These are phyloP conservation scores for Fraxinus dipetala DNA, from an alignment of 305 asterid genomes.

Conservation along the genomic window DNA sequence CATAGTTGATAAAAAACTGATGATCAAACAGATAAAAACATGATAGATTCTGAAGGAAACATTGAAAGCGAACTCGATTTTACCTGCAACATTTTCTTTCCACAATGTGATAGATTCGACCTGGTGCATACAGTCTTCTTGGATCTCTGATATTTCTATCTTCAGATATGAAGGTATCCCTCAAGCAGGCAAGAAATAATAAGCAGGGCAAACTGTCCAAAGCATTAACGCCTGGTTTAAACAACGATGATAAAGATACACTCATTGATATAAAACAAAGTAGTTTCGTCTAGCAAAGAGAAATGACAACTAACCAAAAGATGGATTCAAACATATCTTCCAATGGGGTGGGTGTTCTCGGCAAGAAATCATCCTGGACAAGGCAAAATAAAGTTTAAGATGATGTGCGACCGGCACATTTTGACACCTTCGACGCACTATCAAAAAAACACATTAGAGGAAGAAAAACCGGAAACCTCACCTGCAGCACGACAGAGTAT, in stretches of 20 bases:
- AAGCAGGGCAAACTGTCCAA: slow-evolving; percentile 97
- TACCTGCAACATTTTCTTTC: slow-evolving; percentile 94
- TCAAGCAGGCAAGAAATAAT: slow-evolving; percentile 76
- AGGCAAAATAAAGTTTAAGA: slow-evolving; percentile 11
- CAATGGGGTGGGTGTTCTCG: slow-evolving; percentile 90
- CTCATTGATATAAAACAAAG: slow-evolving; percentile 19
- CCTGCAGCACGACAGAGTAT: slow-evolving; percentile 82
- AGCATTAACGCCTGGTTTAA: slow-evolving; percentile 55
- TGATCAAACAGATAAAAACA: neutral
- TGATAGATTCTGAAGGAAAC: neutral
- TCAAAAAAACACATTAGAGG: slow-evolving; percentile 3
- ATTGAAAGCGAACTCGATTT: neutral
- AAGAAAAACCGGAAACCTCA: slow-evolving; percentile 17
- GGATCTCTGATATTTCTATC: slow-evolving; percentile 87
- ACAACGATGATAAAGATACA: slow-evolving; percentile 29
- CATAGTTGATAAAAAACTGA: neutral
- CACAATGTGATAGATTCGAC: slow-evolving; percentile 88
- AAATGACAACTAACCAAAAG: slow-evolving; percentile 66
- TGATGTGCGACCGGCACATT: neutral
- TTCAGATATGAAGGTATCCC: slow-evolving; percentile 92
- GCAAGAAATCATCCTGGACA: slow-evolving; percentile 89
- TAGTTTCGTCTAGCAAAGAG: slow-evolving; percentile 8
- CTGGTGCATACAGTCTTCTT: slow-evolving; percentile 88
- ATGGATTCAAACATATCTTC: slow-evolving; percentile 88
- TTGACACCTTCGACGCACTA: neutral